Evolutionary conservation across 2,329 filamentous ascomycete genomes (phyloP).

Genomic region (Pseudogymnoascus sp.): DNA sequence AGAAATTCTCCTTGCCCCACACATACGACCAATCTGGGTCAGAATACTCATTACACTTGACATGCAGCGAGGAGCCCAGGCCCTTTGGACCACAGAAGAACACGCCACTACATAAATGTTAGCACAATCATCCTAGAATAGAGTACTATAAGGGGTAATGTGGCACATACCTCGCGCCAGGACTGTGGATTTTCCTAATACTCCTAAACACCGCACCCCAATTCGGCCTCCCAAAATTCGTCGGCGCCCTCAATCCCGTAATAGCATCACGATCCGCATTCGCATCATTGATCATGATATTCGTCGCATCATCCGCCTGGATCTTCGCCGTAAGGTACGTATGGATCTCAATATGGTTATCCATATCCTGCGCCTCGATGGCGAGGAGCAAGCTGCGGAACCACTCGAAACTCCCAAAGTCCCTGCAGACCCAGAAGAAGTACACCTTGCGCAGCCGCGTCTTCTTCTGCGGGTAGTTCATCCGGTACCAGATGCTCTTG

Average conservation of each 20-base stretch:
- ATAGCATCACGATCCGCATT: slow-evolving; percentile 79
- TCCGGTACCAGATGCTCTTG: slow-evolving; percentile 89
- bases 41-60: slow-evolving; percentile 83
- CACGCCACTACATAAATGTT: slow-evolving; percentile 50
- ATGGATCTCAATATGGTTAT: slow-evolving; percentile 81
- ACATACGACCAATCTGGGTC: slow-evolving; percentile 60
- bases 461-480: slow-evolving; percentile 78
- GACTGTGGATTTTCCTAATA: slow-evolving; percentile 69
- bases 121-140: slow-evolving; percentile 77
- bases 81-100: slow-evolving; percentile 84
- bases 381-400: slow-evolving; percentile 76
- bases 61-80: slow-evolving; percentile 66
- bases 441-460: slow-evolving; percentile 78
- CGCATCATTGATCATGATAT: slow-evolving; percentile 89
- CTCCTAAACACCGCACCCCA: slow-evolving; percentile 87
- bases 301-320: slow-evolving; percentile 76
- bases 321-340: slow-evolving; percentile 84
- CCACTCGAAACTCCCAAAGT: slow-evolving; percentile 86
- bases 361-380: slow-evolving; percentile 78
- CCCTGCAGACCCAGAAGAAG: slow-evolving; percentile 88
- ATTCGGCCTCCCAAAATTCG: slow-evolving; percentile 79
- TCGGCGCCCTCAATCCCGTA: slow-evolving; percentile 72
- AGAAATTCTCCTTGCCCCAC: slow-evolving; percentile 47
- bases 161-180: slow-evolving; percentile 68
- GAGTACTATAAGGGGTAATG: slow-evolving; percentile 75